Conservation (phyloP, 805 yeast genomes). For the Wickerhamiella siamensis region DNA sequence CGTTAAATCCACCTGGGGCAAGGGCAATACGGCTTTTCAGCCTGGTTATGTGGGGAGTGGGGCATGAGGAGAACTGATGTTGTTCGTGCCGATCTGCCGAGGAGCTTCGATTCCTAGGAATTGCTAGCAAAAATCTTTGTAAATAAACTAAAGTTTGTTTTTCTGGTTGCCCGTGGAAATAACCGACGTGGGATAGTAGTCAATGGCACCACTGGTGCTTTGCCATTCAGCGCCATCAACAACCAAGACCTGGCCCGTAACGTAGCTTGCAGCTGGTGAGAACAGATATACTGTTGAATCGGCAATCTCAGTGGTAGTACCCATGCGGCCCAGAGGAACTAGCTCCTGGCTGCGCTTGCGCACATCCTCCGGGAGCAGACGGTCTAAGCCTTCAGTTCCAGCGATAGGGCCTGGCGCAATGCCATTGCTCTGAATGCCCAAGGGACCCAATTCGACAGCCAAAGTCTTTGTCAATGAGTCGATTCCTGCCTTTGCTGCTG, state of each 20-base stretch:
- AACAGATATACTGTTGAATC: conserved; percentile 69
- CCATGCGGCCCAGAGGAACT: conserved; percentile 39
- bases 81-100: no score
- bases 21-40: no score
- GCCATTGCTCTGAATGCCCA: conserved; percentile 67
- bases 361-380: conserved; percentile 34
- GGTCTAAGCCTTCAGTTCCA: conserved; percentile 67
- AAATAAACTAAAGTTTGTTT: not conserved
- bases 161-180: not conserved
- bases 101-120: no score
- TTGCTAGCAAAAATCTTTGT: no score
- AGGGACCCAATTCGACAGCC: conserved; percentile 81
- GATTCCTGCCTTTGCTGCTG: conserved; percentile 89
- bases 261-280: conserved; percentile 62
- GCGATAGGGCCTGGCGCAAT: conserved; percentile 84
- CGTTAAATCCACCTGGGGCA: no score
- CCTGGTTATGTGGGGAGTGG: no score
- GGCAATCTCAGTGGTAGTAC: conserved; percentile 67
- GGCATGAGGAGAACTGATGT: no score
- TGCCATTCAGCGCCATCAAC: conserved; percentile 84
- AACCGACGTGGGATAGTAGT: not conserved
- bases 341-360: conserved; percentile 30
- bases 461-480: conserved; percentile 71
- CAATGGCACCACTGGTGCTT: not conserved
- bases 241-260: conserved; percentile 60